A percentile compares a stretch with the other conserved stretches of the same genome.
phyloP scores from a whole-genome alignment of 352 stramenopile species.

The Phytophthora sp. region DNA sequence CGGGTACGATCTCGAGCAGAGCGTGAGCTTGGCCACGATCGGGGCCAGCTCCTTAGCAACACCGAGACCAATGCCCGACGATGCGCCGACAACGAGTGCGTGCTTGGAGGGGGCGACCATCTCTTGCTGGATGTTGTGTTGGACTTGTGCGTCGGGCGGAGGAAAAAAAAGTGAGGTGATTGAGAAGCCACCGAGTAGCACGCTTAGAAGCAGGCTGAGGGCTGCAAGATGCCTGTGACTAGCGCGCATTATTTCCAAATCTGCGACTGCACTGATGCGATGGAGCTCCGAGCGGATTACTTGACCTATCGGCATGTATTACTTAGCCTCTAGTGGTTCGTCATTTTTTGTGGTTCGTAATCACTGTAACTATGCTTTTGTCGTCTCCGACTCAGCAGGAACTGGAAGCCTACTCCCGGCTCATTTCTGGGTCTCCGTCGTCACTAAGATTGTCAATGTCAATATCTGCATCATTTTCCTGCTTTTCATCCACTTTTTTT shows the following conservation, averaged over 20 bases:
- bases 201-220: not conserved
- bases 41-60: slow-evolving; percentile 10
- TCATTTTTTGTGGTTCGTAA: no score
- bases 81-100: slow-evolving; percentile 16
- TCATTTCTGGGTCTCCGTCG: slow-evolving; percentile 14
- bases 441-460: slow-evolving; percentile 6
- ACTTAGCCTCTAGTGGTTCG: no score
- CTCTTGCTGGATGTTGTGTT: slow-evolving; percentile 6
- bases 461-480: not conserved
- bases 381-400: no score
- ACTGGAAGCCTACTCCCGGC: slow-evolving; percentile 13
- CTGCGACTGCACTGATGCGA: no score
- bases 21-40: slow-evolving; percentile 10
- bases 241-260: no score
- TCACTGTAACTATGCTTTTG: no score
- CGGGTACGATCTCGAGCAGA: slow-evolving; percentile 18
- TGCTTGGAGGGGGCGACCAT: slow-evolving; percentile 11
- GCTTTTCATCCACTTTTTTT: not conserved
- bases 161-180: slow-evolving; percentile 1
- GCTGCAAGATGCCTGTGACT: no score
- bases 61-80: slow-evolving; percentile 7
- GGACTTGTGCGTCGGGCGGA: not conserved
- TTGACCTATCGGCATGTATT: no score
- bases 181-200: not conserved
- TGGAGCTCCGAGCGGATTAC: no score